These are phyloP conservation scores for Aspergillus ruber DNA, from an alignment of 2,329 filamentous ascomycete genomes.

Conservation along the genomic window DNA sequence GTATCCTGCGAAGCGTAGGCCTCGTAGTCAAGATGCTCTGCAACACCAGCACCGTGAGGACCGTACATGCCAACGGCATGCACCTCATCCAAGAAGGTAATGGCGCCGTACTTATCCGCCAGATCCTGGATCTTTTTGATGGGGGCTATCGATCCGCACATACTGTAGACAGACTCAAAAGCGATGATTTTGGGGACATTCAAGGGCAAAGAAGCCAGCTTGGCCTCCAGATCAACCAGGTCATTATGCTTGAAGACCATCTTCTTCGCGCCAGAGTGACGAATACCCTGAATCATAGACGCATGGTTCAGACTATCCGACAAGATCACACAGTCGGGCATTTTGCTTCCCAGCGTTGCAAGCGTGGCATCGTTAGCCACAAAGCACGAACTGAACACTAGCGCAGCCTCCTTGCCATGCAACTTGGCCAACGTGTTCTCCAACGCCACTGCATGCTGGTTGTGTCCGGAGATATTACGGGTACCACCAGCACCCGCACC, in stretches of 20 bases:
- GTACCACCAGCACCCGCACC: slow-evolving; percentile 93
- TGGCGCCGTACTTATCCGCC: slow-evolving; percentile 93
- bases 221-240: slow-evolving; percentile 82
- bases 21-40: slow-evolving; percentile 93
- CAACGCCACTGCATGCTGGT: slow-evolving; percentile 81
- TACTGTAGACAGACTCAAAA: slow-evolving; percentile 98
- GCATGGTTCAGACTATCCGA: slow-evolving; percentile 97
- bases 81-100: slow-evolving; percentile 97
- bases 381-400: slow-evolving; percentile 97
- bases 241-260: slow-evolving; percentile 99
- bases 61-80: slow-evolving; percentile 99
- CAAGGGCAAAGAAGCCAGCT: slow-evolving; percentile 78
- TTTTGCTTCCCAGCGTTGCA: slow-evolving; percentile 90
- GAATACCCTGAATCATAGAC: slow-evolving; percentile 98
- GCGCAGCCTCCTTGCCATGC: slow-evolving; percentile 82
- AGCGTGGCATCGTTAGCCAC: slow-evolving; percentile 97
- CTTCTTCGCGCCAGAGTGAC: slow-evolving; percentile 94
- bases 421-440: slow-evolving; percentile 78
- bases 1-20: slow-evolving; percentile 69
- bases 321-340: slow-evolving; percentile 95
- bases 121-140: slow-evolving; percentile 95
- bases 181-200: slow-evolving; percentile 95
- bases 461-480: slow-evolving; percentile 96
- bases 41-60: slow-evolving; percentile 88
- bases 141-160: slow-evolving; percentile 95